These are phyloP conservation scores for Ustilago tritici DNA, from an alignment of 1,284 basidiomycete genomes.

Conservation along the genomic window DNA sequence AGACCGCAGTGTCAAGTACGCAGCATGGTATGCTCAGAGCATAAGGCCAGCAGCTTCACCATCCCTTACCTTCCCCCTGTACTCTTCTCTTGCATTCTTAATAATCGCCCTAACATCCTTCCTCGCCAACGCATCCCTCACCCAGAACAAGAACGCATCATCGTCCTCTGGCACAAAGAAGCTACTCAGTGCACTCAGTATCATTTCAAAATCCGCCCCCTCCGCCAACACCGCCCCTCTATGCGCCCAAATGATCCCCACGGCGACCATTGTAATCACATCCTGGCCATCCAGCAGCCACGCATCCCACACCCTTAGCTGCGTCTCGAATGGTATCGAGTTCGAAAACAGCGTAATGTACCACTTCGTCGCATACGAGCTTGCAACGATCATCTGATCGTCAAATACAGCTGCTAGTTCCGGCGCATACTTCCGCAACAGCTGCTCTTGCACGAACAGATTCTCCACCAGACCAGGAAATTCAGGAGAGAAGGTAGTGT, in stretches of 20 bases:
- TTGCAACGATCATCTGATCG: slow-evolving; percentile 85
- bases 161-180: slow-evolving; percentile 63
- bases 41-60: slow-evolving; percentile 26
- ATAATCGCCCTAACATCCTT: slow-evolving; percentile 33
- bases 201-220: slow-evolving; percentile 51
- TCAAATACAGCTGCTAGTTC: slow-evolving; percentile 83
- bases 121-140: slow-evolving; percentile 37
- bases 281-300: slow-evolving; percentile 91
- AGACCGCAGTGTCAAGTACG: too few relatives aligned
- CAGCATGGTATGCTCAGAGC: slow-evolving; percentile 11
- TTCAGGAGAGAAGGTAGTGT: slow-evolving; percentile 89
- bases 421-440: slow-evolving; percentile 87
- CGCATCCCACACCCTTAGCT: slow-evolving; percentile 93
- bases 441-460: slow-evolving; percentile 91
- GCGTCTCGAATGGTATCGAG: slow-evolving; percentile 93
- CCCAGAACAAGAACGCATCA: slow-evolving; percentile 63
- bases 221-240: slow-evolving; percentile 50
- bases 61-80: slow-evolving; percentile 16
- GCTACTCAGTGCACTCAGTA: slow-evolving; percentile 54
- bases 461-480: slow-evolving; percentile 95
- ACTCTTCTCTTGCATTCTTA: slow-evolving; percentile 30
- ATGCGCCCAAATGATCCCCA: slow-evolving; percentile 90
- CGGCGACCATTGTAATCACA: slow-evolving; percentile 83
- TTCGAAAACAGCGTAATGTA: slow-evolving; percentile 94
- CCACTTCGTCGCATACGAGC: slow-evolving; percentile 97